phyloP scores from a whole-genome alignment of 441 rosid species.

The Populus hybrid region DNA sequence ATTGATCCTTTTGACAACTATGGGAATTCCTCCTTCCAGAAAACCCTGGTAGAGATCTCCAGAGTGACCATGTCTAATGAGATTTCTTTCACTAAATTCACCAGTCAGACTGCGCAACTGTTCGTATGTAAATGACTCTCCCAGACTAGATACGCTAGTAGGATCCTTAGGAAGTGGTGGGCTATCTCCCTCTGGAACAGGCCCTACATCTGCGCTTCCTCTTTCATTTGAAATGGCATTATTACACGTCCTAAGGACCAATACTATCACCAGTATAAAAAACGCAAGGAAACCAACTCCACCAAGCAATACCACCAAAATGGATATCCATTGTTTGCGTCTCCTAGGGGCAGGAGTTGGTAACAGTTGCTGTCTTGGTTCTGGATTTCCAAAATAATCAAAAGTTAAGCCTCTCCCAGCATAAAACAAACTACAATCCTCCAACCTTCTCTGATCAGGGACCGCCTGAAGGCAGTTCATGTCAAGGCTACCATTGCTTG shows the following conservation, averaged over 20 bases:
- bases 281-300: conserved; percentile 56
- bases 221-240: conserved; percentile 39
- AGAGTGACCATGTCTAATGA: conserved; percentile 87
- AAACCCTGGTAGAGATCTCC: conserved; percentile 76
- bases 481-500: conserved; percentile 35
- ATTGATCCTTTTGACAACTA: conserved; percentile 68
- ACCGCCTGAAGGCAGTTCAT: conserved; percentile 65
- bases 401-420: conserved; percentile 46
- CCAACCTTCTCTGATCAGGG: conserved; percentile 50
- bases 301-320: conserved; percentile 60
- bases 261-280: conserved; percentile 39
- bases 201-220: conserved; percentile 47
- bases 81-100: conserved; percentile 57
- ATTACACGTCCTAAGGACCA: conserved; percentile 41
- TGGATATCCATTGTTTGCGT: conserved; percentile 45
- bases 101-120: conserved; percentile 59
- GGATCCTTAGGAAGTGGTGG: conserved; percentile 44
- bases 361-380: conserved; percentile 18
- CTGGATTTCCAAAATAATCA: conserved; percentile 52
- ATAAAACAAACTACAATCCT: conserved; percentile 66
- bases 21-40: conserved; percentile 49
- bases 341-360: conserved; percentile 29
- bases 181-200: conserved; percentile 54
- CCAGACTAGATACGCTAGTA: conserved; percentile 40
- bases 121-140: conserved; percentile 61